phyloP scores from a whole-genome alignment of 495 filamentous ascomycete species.

The Aspergillus hancockii region DNA sequence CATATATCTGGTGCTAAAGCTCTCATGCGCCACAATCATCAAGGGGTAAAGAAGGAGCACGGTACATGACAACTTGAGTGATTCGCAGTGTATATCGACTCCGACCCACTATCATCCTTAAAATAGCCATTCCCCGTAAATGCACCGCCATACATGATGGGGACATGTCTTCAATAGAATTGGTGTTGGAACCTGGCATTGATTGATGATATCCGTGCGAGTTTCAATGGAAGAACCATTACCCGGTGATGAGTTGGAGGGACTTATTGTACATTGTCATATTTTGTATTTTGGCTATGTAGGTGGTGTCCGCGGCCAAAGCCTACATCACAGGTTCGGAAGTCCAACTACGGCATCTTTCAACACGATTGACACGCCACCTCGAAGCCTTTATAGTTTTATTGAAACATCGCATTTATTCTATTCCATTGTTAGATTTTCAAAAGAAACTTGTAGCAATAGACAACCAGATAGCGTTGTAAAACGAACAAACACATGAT shows the following conservation, averaged over 20 bases:
- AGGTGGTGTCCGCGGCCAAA: neutral
- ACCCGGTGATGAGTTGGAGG: neutral
- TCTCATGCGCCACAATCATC: neutral
- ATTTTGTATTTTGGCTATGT: neutral
- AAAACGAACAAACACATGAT: neutral
- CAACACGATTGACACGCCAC: neutral
- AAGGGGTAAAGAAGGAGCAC: neutral
- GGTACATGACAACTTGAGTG: neutral
- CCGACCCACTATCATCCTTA: slow-evolving; percentile 6
- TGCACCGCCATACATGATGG: slow-evolving; percentile 9
- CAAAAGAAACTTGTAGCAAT: neutral
- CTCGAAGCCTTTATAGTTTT: neutral
- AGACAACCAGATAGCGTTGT: neutral
- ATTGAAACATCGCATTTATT: neutral
- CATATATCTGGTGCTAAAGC: neutral
- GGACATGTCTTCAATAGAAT: neutral
- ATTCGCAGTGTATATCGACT: neutral
- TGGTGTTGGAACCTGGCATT: neutral
- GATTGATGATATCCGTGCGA: neutral
- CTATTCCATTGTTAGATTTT: neutral
- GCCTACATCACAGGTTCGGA: neutral
- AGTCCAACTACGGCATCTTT: neutral
- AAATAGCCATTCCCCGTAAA: slow-evolving; percentile 6
- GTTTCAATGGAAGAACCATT: neutral
- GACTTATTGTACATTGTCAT: neutral